Base-by-base conservation (phyloP, 2,329 filamentous ascomycete genomes). In the Fusarium irregulare region DNA sequence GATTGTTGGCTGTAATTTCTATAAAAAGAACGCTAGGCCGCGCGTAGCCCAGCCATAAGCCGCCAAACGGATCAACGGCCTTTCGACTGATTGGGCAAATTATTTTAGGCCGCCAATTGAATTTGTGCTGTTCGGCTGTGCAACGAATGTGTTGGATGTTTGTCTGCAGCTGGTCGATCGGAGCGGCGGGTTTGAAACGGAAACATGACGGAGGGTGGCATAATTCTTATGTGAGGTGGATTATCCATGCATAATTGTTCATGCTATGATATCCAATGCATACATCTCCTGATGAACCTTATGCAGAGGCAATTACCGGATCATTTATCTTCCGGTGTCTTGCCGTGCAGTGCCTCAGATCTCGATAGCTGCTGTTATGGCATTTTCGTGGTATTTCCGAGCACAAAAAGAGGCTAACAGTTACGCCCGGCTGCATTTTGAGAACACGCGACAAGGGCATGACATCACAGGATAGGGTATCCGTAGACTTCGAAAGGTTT, bases 21-120 rank as follows among this genome's bases (percentile, higher is more conserved):
- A 65, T 65, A 65, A 65, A 65, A 66, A 66, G 63, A 66, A 5
- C 6, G 2, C 1, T 44, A 46, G 50, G 61, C 59, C 61, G 60
- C 63, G 63, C 47, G 61, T 66, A 44, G 62, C 23, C 21, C 25
- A 44, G 40, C 30, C n/a, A 25, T n/a, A 48, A 23, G 3, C 18
- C 20, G 44, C 18, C 47, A 27, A 55, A 49, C 47, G 12, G 32
- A 44, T 37, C 25, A 45, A n/a, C 37, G 40, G 16, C 27, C 30
- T 10, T 7, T 12, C 11, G 32, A n/a, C 0, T 28, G 18, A 61
- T 55, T 66, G 48, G 55, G 9, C 7, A 1, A 37, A 49, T 40
- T 51, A 42, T 51, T 41, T 27, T 37, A 25, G 49, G 3, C 27
- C 47, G 13, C 18, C 18, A 46, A 47, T 51, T 2, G 6, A 9